Evolutionary conservation across 2,329 filamentous ascomycete species (phyloP).

Genomic region (Trichoderma asperellum): DNA sequence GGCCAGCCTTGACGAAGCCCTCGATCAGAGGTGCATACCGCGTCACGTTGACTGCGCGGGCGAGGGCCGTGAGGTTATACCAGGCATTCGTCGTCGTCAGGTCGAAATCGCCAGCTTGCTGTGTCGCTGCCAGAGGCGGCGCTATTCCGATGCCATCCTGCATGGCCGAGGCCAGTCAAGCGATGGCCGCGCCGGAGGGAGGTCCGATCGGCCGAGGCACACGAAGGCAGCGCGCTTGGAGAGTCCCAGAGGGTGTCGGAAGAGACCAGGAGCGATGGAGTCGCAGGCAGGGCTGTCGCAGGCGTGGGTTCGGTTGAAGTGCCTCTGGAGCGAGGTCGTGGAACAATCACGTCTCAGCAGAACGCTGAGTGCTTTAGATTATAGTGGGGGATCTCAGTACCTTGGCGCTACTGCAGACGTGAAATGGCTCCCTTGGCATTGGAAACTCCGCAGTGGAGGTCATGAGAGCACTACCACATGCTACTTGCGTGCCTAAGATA

Average conservation of each 20-base stretch:
- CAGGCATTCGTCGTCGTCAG: slow-evolving; percentile 39
- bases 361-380: slow-evolving; percentile 17
- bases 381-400: slow-evolving; percentile 4
- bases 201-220: slow-evolving; percentile 10
- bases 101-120: slow-evolving; percentile 11
- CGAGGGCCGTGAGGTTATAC: slow-evolving; percentile 54
- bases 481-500: background rate
- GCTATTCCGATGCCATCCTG: slow-evolving; percentile 27
- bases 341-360: background rate
- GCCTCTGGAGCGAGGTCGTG: slow-evolving; percentile 6
- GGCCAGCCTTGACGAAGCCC: slow-evolving; percentile 70
- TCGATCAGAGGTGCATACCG: slow-evolving; percentile 66
- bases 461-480: background rate
- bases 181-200: slow-evolving; percentile 23
- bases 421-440: background rate
- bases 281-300: background rate
- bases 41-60: slow-evolving; percentile 62
- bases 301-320: background rate
- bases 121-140: slow-evolving; percentile 26
- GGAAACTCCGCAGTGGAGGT: background rate
- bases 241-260: background rate
- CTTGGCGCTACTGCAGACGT: background rate
- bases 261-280: background rate
- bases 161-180: slow-evolving; percentile 29
- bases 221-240: background rate